phyloP scores from a whole-genome alignment of 352 stramenopile genomes.

The Phytophthora rubi region DNA sequence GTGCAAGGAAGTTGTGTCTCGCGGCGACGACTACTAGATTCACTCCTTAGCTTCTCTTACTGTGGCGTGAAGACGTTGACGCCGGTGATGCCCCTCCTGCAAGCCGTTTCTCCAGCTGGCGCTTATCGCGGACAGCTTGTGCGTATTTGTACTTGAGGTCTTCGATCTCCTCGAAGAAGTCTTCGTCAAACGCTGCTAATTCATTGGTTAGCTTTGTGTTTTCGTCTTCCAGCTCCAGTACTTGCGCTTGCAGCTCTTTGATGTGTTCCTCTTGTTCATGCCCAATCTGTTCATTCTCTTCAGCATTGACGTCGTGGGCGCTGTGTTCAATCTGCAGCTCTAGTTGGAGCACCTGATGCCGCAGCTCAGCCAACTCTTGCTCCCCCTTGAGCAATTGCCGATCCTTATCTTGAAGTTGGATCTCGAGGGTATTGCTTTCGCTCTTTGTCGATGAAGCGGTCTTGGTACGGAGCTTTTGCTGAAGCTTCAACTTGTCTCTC shows the following conservation, averaged over 20 bases:
- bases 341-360: constrained; percentile 30
- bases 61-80: constrained; percentile 23
- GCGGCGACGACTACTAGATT: constrained; percentile 97
- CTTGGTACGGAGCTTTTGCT: constrained; percentile 67
- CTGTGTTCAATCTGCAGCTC: constrained; percentile 29
- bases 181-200: constrained; percentile 91
- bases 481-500: constrained; percentile 70
- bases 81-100: constrained; percentile 13
- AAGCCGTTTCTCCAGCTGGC: constrained; percentile 55
- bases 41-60: constrained; percentile 17
- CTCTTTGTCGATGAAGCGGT: constrained; percentile 32
- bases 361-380: constrained; percentile 25
- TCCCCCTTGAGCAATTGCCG: constrained; percentile 24
- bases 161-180: constrained; percentile 97
- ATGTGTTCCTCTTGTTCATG: constrained; percentile 27
- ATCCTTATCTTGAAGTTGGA: constrained; percentile 39
- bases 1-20: constrained; percentile 98
- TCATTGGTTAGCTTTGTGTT: constrained; percentile 80
- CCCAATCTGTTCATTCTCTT: constrained; percentile 8
- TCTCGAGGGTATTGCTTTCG: constrained; percentile 17
- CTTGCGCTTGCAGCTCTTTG: constrained; percentile 49
- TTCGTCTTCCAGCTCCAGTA: constrained; percentile 64
- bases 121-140: constrained; percentile 85
- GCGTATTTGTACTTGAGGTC: constrained; percentile 96
- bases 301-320: not conserved